Conservation (phyloP, 2,329 filamentous ascomycete species). For the Amylocarpus encephaloides region DNA sequence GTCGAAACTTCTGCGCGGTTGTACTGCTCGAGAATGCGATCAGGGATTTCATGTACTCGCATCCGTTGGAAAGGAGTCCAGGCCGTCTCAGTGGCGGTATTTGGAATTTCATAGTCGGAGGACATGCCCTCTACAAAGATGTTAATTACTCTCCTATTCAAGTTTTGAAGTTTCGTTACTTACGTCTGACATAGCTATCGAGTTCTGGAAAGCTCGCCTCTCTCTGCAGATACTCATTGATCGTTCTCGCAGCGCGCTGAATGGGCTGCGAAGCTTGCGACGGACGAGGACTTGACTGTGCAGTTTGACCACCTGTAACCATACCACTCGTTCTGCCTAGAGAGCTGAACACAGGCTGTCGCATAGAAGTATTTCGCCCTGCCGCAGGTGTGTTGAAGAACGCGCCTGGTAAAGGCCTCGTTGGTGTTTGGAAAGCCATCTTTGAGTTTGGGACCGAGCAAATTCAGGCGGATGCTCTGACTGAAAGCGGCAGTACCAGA, state of each 20-base stretch:
- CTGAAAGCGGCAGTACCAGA: slow-evolving; percentile 12
- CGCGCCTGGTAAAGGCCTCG: slow-evolving; percentile 67
- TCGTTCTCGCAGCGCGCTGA: slow-evolving; percentile 71
- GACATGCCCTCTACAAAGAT: slow-evolving; percentile 68
- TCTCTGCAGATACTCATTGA: slow-evolving; percentile 70
- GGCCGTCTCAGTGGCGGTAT: slow-evolving; percentile 48
- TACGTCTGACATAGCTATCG: slow-evolving; percentile 83
- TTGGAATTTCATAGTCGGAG: slow-evolving; percentile 80
- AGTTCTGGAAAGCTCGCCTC: slow-evolving; percentile 84
- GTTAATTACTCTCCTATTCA: slow-evolving; percentile 22
- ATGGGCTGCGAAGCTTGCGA: slow-evolving; percentile 56
- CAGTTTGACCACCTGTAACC: slow-evolving; percentile 6
- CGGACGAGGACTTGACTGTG: slow-evolving; percentile 17
- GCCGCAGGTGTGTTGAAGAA: slow-evolving; percentile 68
- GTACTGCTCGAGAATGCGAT: slow-evolving; percentile 87
- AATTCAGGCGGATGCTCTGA: neutral
- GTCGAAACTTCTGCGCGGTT: slow-evolving; percentile 82
- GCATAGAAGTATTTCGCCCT: slow-evolving; percentile 44
- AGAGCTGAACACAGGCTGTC: slow-evolving; percentile 44
- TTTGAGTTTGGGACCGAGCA: neutral
- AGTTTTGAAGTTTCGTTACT: slow-evolving; percentile 34
- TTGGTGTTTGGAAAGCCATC: slow-evolving; percentile 47
- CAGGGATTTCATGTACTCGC: slow-evolving; percentile 82
- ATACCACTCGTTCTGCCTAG: slow-evolving; percentile 17
- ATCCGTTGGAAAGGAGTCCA: slow-evolving; percentile 89